Evolutionary conservation across 2,329 filamentous ascomycete genomes (phyloP), one percentile per base, ranked within the genome.

Genomic region (Grosmannia penicillata): DNA sequence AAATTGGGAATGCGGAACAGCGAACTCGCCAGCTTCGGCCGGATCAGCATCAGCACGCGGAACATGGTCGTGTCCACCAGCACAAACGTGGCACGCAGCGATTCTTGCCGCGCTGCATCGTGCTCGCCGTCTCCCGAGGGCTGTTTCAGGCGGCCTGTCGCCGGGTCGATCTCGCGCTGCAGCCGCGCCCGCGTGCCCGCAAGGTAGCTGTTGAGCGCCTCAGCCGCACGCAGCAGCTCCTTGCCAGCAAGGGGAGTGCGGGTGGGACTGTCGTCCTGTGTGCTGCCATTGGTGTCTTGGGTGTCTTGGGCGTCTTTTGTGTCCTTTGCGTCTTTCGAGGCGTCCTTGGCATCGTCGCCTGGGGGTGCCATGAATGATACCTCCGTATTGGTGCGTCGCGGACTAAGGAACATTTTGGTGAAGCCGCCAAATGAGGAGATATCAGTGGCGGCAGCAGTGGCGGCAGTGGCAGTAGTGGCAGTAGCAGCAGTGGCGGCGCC

Each of bases 1-100:
- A 95, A 96, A 56, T 98, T 98, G 53, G 87, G 80, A 37, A 96
- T 84, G 19, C 91, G 85, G 62, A 98, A 96, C 0, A 98, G 70
- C 0, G 87, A 84, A 2, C 83, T 82, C 4, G 86, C 86, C 10
- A 98, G 66, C 6, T 80, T 76, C 5, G 91, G 89, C 8, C 78
- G 78, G 4, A 82, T 85, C 51, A 89, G 85, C 87, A 98, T 96
- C 56, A 94, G 93, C 0, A 85, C 82, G 14, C 89, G 76, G 63
- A 98, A 96, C 0, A 98, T 69, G 1, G 87, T 89, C 1, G 91
- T 98, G 53, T 98, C 91, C 7, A 96, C 85, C 3, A 95, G 63
- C 36, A 74, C 78, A 26, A 91, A 93, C 2, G 81, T 85, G 27
- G 78, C 70, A 11, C 77, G 70, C 3, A 96, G 66, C 46, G 81